These are phyloP conservation scores for Solanum appendiculatum DNA, from an alignment of 257 asterid genomes.

Conservation along the genomic window DNA sequence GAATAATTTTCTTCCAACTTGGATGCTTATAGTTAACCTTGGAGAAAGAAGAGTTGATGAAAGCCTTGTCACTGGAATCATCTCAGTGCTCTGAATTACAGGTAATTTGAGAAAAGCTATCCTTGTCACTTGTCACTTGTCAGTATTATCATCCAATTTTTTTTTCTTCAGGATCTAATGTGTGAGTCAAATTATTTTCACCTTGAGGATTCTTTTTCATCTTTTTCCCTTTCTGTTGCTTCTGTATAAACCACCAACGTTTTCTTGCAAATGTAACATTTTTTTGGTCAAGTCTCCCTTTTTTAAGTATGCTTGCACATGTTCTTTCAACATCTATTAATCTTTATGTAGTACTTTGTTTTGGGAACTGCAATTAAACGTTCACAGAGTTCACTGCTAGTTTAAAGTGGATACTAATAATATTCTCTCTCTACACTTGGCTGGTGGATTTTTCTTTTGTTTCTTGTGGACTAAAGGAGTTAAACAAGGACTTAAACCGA, in stretches of 20 bases:
- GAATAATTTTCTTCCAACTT: background rate
- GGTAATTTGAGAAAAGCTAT: conserved; percentile 33
- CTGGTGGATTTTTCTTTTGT: background rate
- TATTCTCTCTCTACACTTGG: background rate
- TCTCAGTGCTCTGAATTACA: conserved; percentile 57
- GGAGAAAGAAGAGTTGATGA: conserved; percentile 82
- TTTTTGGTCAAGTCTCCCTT: background rate
- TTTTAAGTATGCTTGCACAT: background rate
- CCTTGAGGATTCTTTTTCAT: background rate
- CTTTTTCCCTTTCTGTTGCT: background rate
- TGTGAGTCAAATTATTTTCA: background rate
- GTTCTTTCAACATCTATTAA: background rate
- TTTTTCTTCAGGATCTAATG: background rate
- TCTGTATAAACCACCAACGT: background rate
- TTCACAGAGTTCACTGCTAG: background rate
- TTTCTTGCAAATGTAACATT: background rate
- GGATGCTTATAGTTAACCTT: conserved; percentile 50
- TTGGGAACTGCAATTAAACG: background rate
- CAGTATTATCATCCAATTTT: too few relatives aligned
- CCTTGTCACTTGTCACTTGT: background rate
- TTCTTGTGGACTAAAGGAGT: conserved; percentile 41
- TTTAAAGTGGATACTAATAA: background rate
- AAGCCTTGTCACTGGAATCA: conserved; percentile 70
- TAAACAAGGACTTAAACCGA: conserved; percentile 69
- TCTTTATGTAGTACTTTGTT: background rate